These are phyloP conservation scores for Pyrus hybrid DNA, from an alignment of 331 rosid genomes.

Conservation along the genomic window DNA sequence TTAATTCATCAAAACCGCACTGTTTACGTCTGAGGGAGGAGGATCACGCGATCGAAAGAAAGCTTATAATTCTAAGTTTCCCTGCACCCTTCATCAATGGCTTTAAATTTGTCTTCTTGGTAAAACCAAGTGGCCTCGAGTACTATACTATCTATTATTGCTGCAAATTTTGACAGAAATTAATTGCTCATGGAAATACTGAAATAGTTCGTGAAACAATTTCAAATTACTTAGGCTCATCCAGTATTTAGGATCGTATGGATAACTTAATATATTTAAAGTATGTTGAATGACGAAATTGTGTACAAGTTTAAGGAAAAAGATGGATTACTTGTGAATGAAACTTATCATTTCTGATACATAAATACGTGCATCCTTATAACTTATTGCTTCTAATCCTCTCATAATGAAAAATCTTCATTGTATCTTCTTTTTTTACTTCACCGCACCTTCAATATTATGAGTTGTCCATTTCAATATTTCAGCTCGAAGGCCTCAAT, in stretches of 20 bases:
- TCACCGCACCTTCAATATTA: neutral
- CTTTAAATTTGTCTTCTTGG: neutral
- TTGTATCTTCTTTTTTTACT: neutral
- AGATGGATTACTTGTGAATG: no score
- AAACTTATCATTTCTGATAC: neutral
- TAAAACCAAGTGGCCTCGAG: neutral
- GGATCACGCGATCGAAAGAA: neutral
- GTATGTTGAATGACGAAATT: neutral
- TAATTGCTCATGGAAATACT: neutral
- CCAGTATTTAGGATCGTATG: no score
- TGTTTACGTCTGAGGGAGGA: neutral
- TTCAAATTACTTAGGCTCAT: neutral
- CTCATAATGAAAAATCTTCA: neutral
- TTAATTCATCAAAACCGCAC: neutral
- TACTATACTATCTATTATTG: neutral
- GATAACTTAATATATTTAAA: no score
- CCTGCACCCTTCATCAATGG: neutral
- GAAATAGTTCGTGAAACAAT: neutral
- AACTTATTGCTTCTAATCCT: neutral
- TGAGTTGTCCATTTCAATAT: neutral
- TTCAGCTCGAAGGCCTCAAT: neutral
- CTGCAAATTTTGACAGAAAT: neutral
- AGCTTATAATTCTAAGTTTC: neutral
- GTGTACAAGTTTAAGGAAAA: no score
- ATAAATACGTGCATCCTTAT: no score